phyloP scores from a whole-genome alignment of 164 flowering plant genomes.

The Sextonia rubra region DNA sequence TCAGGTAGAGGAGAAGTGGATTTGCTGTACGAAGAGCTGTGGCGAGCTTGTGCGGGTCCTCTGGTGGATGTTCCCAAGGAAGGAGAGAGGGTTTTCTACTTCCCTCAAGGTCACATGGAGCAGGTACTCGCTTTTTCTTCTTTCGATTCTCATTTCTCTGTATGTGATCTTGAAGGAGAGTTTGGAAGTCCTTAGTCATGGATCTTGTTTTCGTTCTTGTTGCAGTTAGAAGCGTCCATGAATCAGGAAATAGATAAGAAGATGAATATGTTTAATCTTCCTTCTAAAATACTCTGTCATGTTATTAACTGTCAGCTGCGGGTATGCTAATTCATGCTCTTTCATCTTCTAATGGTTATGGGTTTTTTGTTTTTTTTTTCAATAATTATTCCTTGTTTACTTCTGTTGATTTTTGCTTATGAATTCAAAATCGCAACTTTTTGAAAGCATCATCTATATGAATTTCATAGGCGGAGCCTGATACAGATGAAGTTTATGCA shows the following conservation, averaged over 20 bases:
- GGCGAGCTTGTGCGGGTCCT: constrained; percentile 94
- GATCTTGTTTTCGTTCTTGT: background rate
- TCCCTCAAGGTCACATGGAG: constrained; percentile 94
- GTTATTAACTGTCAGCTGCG: constrained; percentile 49
- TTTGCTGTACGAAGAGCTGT: constrained; percentile 57
- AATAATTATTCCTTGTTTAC: constrained; percentile 1
- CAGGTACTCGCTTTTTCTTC: constrained; percentile 37
- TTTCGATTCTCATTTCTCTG: background rate
- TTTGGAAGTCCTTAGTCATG: background rate
- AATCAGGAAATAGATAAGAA: constrained; percentile 68
- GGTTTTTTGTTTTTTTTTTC: background rate
- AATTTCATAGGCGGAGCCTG: constrained; percentile 67
- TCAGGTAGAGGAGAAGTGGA: constrained; percentile 26
- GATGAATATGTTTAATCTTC: constrained; percentile 55
- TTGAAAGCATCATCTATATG: constrained; percentile 3
- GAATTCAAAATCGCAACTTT: background rate
- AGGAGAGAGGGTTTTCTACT: constrained; percentile 70
- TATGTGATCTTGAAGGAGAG: background rate
- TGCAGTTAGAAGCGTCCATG: constrained; percentile 75
- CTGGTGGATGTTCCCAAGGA: constrained; percentile 66
- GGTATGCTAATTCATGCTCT: constrained; percentile 27
- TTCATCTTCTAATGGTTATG: background rate
- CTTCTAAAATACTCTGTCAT: constrained; percentile 71
- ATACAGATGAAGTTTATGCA: constrained; percentile 82
- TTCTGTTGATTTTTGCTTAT: background rate